Conservation (phyloP, 2,329 filamentous ascomycete species). For the Neofusicoccum sp. region DNA sequence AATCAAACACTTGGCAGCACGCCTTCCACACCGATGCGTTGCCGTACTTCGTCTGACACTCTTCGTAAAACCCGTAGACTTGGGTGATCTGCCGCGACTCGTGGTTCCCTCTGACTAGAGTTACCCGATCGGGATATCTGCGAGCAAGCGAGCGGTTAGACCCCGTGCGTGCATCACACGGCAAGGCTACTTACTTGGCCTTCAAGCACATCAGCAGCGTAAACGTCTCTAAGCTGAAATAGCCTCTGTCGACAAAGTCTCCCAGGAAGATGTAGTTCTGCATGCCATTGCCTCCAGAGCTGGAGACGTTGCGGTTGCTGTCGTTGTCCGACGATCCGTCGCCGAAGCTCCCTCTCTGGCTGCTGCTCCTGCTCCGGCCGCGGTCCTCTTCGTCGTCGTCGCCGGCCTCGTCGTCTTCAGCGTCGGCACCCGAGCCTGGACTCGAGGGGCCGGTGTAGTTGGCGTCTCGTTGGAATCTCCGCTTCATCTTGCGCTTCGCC, state of each 20-base stretch:
- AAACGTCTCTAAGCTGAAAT: conserved; percentile 72
- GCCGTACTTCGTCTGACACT: conserved; percentile 97
- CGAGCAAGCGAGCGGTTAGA: conserved; percentile 17
- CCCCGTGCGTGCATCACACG: background rate
- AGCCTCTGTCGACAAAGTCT: conserved; percentile 72
- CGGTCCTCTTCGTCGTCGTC: conserved; percentile 50
- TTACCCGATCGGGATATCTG: conserved; percentile 70
- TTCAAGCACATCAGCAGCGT: conserved; percentile 71
- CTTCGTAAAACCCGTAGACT: conserved; percentile 99
- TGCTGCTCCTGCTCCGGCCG: conserved; percentile 45
- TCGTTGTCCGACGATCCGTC: conserved; percentile 42
- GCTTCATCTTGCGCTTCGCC: conserved; percentile 77
- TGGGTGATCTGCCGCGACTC: conserved; percentile 98
- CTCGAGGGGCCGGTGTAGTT: conserved; percentile 54
- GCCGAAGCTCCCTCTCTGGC: conserved; percentile 37
- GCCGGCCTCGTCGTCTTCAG: conserved; percentile 49
- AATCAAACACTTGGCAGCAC: conserved; percentile 98
- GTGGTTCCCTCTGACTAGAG: conserved; percentile 78
- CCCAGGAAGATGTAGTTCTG: conserved; percentile 72
- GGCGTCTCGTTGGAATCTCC: conserved; percentile 49
- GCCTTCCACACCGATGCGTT: conserved; percentile 99
- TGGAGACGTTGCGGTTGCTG: conserved; percentile 37
- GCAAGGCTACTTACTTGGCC: conserved; percentile 55
- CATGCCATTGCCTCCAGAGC: conserved; percentile 52
- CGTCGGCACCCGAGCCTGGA: conserved; percentile 41